Conservation (phyloP, 2,329 filamentous ascomycete species). For the Aspergillus caelatus region DNA sequence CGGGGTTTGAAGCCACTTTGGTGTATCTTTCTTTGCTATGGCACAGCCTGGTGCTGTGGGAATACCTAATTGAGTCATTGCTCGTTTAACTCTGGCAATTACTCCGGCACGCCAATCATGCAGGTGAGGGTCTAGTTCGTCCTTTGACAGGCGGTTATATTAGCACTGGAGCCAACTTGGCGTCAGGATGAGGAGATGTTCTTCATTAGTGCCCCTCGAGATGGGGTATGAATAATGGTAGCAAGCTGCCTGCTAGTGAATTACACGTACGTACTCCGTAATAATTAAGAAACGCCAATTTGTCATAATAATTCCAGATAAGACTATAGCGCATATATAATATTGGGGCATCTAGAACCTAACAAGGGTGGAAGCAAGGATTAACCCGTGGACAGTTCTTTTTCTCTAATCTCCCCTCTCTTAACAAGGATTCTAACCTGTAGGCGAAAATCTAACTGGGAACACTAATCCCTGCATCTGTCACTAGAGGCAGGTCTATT, state of each 20-base stretch:
- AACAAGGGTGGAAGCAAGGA: background rate
- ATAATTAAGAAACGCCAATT: background rate
- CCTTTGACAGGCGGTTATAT: background rate
- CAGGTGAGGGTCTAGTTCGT: background rate
- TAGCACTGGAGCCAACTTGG: background rate
- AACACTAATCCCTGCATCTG: background rate
- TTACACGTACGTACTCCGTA: background rate
- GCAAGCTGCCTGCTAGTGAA: background rate
- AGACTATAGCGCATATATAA: background rate
- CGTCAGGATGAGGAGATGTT: background rate
- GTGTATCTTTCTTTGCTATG: background rate
- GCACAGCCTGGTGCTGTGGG: background rate
- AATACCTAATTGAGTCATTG: background rate
- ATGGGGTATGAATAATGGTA: background rate
- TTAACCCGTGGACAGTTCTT: background rate
- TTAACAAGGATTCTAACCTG: background rate
- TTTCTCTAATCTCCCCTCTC: background rate
- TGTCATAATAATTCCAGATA: background rate
- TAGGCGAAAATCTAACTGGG: background rate
- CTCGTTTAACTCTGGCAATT: background rate
- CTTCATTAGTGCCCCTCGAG: background rate
- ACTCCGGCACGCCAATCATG: background rate
- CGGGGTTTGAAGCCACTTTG: slow-evolving; percentile 2
- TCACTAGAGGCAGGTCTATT: background rate
- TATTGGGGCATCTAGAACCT: background rate